These are phyloP conservation scores for Penicillium turbatum DNA, from an alignment of 495 filamentous ascomycete species.

Conservation along the genomic window DNA sequence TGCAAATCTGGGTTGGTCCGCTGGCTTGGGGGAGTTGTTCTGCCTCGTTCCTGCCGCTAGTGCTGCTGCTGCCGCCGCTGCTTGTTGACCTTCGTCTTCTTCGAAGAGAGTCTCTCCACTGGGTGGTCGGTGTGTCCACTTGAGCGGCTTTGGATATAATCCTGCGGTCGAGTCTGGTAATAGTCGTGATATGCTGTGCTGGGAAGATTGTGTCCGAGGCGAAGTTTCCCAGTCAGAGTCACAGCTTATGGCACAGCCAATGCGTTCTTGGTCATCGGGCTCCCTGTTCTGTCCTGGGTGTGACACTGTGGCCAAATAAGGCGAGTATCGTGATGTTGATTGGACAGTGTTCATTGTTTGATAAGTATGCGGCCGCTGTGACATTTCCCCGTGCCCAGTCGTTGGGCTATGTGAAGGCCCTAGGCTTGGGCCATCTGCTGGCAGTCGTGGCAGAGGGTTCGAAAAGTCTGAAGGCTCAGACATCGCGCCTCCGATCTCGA, in stretches of 20 bases:
- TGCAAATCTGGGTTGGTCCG: constrained; percentile 12
- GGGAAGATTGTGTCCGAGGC: constrained; percentile 27
- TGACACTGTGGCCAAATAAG: constrained; percentile 16
- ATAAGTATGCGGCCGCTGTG: constrained; percentile 9
- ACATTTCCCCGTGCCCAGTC: constrained; percentile 5
- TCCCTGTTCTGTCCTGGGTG: constrained; percentile 1
- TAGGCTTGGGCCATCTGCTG: constrained; percentile 12
- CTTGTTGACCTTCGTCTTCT: constrained; percentile 29
- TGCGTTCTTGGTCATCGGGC: constrained; percentile 13
- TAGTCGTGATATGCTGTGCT: constrained; percentile 33
- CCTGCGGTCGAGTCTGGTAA: constrained; percentile 24
- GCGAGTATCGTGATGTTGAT: constrained; percentile 17
- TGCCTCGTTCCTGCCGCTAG: not conserved
- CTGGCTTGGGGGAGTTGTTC: constrained; percentile 5
- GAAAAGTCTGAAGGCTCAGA: constrained; percentile 38
- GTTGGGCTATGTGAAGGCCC: constrained; percentile 3
- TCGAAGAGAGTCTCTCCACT: constrained; percentile 41
- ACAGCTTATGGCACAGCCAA: constrained; percentile 30
- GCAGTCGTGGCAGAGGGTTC: constrained; percentile 16
- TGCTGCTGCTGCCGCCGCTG: not conserved
- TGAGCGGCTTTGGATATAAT: constrained; percentile 38
- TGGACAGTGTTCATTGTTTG: constrained; percentile 1
- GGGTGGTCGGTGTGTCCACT: constrained; percentile 31
- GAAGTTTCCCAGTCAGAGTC: constrained; percentile 30
- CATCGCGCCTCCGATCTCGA: constrained; percentile 45